Conservation (phyloP, 805 yeast genomes). For the Metschnikowia lunata region DNA sequence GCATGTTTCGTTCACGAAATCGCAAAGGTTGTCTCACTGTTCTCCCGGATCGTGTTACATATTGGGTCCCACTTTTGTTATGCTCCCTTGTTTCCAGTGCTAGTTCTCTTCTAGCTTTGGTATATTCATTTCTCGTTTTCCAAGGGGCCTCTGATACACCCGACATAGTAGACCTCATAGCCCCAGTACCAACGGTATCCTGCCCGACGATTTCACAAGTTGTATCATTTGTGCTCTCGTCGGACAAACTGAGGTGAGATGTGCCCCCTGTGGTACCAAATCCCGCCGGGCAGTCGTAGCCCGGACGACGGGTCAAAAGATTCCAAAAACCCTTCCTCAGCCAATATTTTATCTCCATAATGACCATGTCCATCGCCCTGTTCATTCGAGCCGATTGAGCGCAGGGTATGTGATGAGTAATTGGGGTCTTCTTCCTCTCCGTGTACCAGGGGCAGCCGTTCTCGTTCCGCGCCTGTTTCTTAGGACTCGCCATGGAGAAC, state of each 20-base stretch:
- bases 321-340: not conserved
- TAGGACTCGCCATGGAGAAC: too few species aligned
- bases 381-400: not conserved
- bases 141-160: too few species aligned
- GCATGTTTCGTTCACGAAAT: too few species aligned
- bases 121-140: too few species aligned
- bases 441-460: not conserved
- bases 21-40: too few species aligned
- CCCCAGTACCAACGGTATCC: too few species aligned
- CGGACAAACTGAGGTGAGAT: not conserved
- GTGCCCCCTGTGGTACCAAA: not conserved
- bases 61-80: too few species aligned
- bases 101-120: too few species aligned
- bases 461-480: not conserved
- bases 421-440: not conserved
- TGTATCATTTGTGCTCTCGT: not conserved
- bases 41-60: too few species aligned
- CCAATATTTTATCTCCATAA: not conserved
- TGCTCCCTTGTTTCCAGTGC: too few species aligned
- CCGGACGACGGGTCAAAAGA: not conserved
- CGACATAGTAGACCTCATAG: too few species aligned
- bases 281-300: not conserved
- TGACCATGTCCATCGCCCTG: not conserved
- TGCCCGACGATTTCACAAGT: too few species aligned
- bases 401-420: not conserved